These are phyloP conservation scores for Podospora tetraspora DNA, from an alignment of 495 filamentous ascomycete species.

Conservation along the genomic window DNA sequence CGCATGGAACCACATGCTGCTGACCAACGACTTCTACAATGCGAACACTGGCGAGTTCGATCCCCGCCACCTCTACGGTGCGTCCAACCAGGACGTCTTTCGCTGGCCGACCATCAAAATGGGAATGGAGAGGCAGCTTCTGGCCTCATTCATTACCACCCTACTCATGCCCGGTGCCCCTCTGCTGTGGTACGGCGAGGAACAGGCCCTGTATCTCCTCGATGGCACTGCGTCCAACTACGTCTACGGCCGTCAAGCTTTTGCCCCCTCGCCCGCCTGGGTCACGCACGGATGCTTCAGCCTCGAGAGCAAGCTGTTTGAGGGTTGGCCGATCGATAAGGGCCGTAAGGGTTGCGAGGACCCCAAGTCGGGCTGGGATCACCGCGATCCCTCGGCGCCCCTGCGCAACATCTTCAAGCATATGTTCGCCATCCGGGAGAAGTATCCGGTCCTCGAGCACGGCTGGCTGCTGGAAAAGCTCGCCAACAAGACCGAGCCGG, in stretches of 20 bases:
- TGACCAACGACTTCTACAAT: conserved; percentile 61
- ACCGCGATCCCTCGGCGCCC: conserved; percentile 64
- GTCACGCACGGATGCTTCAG: conserved; percentile 63
- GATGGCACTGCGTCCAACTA: conserved; percentile 65
- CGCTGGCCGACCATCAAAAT: conserved; percentile 61
- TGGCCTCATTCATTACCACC: conserved; percentile 60
- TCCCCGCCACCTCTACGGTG: conserved; percentile 65
- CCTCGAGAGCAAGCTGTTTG: conserved; percentile 52
- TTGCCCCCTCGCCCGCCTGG: conserved; percentile 59
- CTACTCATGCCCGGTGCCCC: conserved; percentile 63
- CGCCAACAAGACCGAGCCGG: conserved; percentile 52
- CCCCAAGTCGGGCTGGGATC: conserved; percentile 53
- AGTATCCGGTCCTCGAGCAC: conserved; percentile 58
- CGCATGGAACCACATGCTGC: conserved; percentile 53
- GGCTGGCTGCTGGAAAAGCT: conserved; percentile 57
- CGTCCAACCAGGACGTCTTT: conserved; percentile 69
- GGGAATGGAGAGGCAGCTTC: conserved; percentile 55
- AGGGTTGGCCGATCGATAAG: conserved; percentile 53
- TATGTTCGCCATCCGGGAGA: conserved; percentile 58
- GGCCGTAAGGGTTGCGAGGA: conserved; percentile 57
- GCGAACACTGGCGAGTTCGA: conserved; percentile 67
- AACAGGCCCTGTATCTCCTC: conserved; percentile 62
- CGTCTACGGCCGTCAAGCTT: conserved; percentile 61
- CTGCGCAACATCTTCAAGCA: conserved; percentile 62
- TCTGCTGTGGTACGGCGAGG: conserved; percentile 61